Conservation (phyloP, 1,284 basidiomycete species). For the Ustilago bromivora region DNA sequence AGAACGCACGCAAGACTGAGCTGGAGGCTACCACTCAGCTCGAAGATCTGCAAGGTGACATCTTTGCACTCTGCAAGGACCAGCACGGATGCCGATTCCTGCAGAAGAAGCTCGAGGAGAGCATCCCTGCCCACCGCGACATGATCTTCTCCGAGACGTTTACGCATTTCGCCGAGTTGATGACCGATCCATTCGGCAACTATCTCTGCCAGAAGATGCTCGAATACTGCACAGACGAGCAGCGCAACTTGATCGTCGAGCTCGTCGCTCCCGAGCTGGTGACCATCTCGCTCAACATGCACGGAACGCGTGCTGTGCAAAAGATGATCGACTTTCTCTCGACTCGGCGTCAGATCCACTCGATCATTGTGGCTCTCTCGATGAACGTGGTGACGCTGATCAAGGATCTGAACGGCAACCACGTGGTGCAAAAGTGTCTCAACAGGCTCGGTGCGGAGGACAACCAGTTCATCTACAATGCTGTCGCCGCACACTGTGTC, state of each 20-base stretch:
- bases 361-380: conserved; percentile 95
- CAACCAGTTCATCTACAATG: conserved; percentile 99
- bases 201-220: conserved; percentile 98
- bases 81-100: conserved; percentile 98
- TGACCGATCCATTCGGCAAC: conserved; percentile 99
- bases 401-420: conserved; percentile 99
- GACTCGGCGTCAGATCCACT: conserved; percentile 82
- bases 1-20: conserved; percentile 79
- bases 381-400: conserved; percentile 98
- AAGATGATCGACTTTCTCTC: conserved; percentile 99
- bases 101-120: conserved; percentile 99
- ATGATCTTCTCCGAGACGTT: conserved; percentile 99
- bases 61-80: conserved; percentile 93
- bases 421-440: conserved; percentile 99
- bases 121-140: conserved; percentile 79
- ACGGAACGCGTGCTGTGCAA: conserved; percentile 98
- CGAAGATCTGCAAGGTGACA: conserved; percentile 93
- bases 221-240: conserved; percentile 97
- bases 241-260: conserved; percentile 96
- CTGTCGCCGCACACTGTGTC: conserved; percentile 97
- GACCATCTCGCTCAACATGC: conserved; percentile 99
- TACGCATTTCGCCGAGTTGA: conserved; percentile 95
- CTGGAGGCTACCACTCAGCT: conserved; percentile 85
- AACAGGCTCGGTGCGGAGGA: conserved; percentile 98
- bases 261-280: conserved; percentile 97